Evolutionary conservation across 129 eudicot genomes (phyloP).

Genomic region (Helianthus annuus): DNA sequence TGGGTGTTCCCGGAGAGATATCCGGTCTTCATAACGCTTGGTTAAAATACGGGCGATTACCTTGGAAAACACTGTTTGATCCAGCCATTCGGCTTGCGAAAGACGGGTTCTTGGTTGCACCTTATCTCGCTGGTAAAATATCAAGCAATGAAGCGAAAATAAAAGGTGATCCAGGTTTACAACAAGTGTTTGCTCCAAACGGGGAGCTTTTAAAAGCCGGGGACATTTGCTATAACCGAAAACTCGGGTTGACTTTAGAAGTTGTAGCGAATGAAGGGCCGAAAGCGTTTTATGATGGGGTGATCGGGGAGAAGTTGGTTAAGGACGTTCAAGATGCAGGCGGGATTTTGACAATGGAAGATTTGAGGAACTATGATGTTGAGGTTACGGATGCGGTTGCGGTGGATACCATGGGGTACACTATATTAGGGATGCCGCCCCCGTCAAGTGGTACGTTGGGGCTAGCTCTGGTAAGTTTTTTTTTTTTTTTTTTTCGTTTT

Average conservation of each 20-base stretch:
- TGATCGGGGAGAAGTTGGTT: conserved; percentile 67
- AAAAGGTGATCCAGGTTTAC: conserved; percentile 65
- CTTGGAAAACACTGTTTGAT: conserved; percentile 68
- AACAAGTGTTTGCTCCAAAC: conserved; percentile 71
- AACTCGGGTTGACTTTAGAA: conserved; percentile 73
- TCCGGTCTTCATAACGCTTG: conserved; percentile 82
- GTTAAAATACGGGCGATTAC: conserved; percentile 70
- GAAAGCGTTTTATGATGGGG: conserved; percentile 70
- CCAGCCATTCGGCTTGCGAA: conserved; percentile 77
- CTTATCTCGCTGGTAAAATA: conserved; percentile 57
- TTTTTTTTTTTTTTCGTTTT: not conserved
- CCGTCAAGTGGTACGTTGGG: conserved; percentile 98
- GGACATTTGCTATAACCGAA: conserved; percentile 70
- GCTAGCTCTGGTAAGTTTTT: conserved; percentile 63
- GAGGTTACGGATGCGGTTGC: conserved; percentile 57
- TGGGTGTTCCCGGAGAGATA: conserved; percentile 93
- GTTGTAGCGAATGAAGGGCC: conserved; percentile 85
- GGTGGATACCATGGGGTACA: conserved; percentile 74
- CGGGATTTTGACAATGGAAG: conserved; percentile 88
- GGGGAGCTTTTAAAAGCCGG: conserved; percentile 70
- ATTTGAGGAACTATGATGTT: conserved; percentile 70
- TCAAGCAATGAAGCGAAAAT: conserved; percentile 30
- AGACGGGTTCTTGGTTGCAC: conserved; percentile 65
- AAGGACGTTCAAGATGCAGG: conserved; percentile 73
- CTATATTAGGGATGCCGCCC: conserved; percentile 86